Evolutionary conservation across 441 rosid species (phyloP).

Genomic region (Brassica hybrid): DNA sequence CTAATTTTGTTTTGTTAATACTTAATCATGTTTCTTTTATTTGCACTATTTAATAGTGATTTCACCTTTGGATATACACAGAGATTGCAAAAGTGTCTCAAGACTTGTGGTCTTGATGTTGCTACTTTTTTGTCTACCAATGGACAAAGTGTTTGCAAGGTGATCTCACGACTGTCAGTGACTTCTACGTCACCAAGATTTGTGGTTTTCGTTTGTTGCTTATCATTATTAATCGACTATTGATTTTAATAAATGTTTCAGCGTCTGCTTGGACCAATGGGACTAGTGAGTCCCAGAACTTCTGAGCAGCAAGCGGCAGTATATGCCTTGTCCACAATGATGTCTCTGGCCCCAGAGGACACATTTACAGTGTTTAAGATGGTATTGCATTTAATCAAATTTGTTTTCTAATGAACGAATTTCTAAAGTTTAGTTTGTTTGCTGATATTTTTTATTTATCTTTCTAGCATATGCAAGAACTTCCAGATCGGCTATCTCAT

Average conservation of each 20-base stretch:
- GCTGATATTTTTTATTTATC: slow-evolving; percentile 36
- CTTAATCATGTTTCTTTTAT: slow-evolving; percentile 25
- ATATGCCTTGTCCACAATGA: slow-evolving; percentile 76
- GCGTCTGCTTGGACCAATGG: slow-evolving; percentile 80
- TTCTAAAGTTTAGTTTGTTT: slow-evolving; percentile 18
- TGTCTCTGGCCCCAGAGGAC: slow-evolving; percentile 78
- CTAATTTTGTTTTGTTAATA: slow-evolving; percentile 10
- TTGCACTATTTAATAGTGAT: background rate
- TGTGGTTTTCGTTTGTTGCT: slow-evolving; percentile 11
- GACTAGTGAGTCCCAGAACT: slow-evolving; percentile 75
- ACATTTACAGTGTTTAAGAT: slow-evolving; percentile 75
- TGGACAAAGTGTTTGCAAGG: slow-evolving; percentile 74
- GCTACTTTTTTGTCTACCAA: slow-evolving; percentile 63
- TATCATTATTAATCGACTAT: background rate
- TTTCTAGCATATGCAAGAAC: slow-evolving; percentile 69
- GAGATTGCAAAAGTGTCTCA: slow-evolving; percentile 86
- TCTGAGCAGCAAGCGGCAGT: slow-evolving; percentile 85
- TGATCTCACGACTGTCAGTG: slow-evolving; percentile 41
- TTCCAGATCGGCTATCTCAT: slow-evolving; percentile 78
- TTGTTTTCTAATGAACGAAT: slow-evolving; percentile 1
- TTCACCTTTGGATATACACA: slow-evolving; percentile 39
- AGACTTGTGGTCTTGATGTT: slow-evolving; percentile 67
- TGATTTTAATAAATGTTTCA: slow-evolving; percentile 38
- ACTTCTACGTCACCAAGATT: slow-evolving; percentile 4
- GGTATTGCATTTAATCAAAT: slow-evolving; percentile 51